These are phyloP conservation scores for Centaurea solstitialis DNA, from an alignment of 129 eudicot species.

Conservation along the genomic window DNA sequence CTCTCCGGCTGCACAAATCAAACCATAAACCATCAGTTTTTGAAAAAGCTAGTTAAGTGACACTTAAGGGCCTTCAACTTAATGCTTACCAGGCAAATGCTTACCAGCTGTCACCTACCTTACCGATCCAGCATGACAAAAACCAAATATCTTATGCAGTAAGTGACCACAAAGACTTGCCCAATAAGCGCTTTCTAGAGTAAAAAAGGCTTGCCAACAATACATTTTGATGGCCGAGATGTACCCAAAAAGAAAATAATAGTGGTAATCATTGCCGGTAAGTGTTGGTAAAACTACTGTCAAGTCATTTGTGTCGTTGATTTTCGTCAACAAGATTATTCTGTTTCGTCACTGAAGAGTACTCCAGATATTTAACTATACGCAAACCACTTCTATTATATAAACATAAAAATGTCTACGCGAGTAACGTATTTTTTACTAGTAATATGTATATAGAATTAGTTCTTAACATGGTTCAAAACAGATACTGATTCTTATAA, in stretches of 20 bases:
- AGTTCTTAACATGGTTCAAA: neutral
- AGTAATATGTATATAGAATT: neutral
- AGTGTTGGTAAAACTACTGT: neutral
- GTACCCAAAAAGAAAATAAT: neutral
- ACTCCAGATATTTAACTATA: neutral
- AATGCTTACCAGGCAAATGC: neutral
- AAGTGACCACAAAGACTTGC: neutral
- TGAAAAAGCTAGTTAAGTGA: neutral
- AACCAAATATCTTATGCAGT: neutral
- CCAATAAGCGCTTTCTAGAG: neutral
- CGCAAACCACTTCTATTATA: neutral
- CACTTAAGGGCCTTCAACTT: neutral
- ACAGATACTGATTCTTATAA: neutral
- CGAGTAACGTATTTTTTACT: neutral
- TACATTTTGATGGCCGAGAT: neutral
- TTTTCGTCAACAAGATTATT: neutral
- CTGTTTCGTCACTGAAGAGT: neutral
- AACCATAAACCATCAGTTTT: neutral
- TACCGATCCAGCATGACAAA: neutral
- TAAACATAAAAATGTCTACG: neutral
- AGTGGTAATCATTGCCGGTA: neutral
- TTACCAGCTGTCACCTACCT: neutral
- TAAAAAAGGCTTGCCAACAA: too few species aligned
- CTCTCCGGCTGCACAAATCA: conserved; percentile 79
- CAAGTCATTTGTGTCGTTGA: neutral